Evolutionary conservation across 768 basidiomycete species (phyloP).

Genomic region (Lentinula aciculospora): DNA sequence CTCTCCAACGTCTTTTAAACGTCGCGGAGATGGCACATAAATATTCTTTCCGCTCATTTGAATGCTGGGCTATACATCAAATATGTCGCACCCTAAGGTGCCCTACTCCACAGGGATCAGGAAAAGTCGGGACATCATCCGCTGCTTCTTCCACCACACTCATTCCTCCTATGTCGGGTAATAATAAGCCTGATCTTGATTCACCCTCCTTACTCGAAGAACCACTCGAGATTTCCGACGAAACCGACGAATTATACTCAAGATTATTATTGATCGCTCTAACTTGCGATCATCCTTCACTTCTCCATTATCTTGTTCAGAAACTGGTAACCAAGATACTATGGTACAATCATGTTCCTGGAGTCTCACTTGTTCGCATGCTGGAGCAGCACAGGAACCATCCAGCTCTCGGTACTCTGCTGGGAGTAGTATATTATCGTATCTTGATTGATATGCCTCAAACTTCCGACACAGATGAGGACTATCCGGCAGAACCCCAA

Average conservation of each 20-base stretch:
- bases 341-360: constrained; percentile 46
- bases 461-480: constrained; percentile 10
- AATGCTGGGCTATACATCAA: constrained; percentile 36
- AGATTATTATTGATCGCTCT: constrained; percentile 48
- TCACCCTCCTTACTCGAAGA: neutral
- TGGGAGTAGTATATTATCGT: constrained; percentile 53
- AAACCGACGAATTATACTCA: constrained; percentile 29
- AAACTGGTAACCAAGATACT: constrained; percentile 47
- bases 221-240: neutral
- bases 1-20: constrained; percentile 30
- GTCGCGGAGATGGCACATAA: constrained; percentile 42
- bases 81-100: constrained; percentile 30
- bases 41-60: constrained; percentile 39
- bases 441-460: constrained; percentile 29
- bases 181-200: constrained; percentile 8
- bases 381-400: constrained; percentile 30
- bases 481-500: constrained; percentile 20
- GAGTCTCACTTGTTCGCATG: constrained; percentile 30
- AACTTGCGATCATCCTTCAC: constrained; percentile 37
- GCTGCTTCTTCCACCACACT: constrained; percentile 19
- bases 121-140: constrained; percentile 6
- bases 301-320: constrained; percentile 42
- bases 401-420: constrained; percentile 27
- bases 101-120: neutral
- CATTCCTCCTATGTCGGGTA: constrained; percentile 21